A percentile compares a stretch with the other conserved stretches of the same genome.
These are phyloP conservation scores for Aleurites moluccanus DNA, from an alignment of 441 rosid genomes.

Conservation along the genomic window DNA sequence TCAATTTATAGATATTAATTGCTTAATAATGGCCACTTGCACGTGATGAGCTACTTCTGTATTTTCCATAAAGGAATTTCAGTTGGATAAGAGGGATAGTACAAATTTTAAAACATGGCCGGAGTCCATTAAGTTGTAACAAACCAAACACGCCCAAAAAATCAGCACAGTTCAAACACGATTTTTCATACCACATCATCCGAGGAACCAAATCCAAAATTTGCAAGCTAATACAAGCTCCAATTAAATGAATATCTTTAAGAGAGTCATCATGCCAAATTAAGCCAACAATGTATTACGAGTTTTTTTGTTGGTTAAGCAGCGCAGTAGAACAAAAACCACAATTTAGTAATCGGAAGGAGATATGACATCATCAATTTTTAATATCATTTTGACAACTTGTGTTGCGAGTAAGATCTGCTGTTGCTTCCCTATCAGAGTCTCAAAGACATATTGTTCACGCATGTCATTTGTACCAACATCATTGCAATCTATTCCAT, in stretches of 20 bases:
- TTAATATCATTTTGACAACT: conserved; percentile 96
- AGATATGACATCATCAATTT: conserved; percentile 97
- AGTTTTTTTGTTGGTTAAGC: conserved; percentile 8
- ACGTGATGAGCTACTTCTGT: too few species aligned
- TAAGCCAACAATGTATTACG: conserved; percentile 17
- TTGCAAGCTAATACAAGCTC: conserved; percentile 19
- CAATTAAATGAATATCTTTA: not conserved
- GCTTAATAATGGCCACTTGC: too few species aligned
- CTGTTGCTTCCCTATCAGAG: conserved; percentile 95
- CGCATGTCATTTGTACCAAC: conserved; percentile 92
- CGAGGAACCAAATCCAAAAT: conserved; percentile 25
- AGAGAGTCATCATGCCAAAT: not conserved
- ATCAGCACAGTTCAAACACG: conserved; percentile 2
- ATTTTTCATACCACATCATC: conserved; percentile 1
- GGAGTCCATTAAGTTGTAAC: not conserved
- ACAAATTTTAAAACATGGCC: not conserved
- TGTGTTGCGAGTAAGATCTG: conserved; percentile 95
- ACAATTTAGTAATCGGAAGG: conserved; percentile 64
- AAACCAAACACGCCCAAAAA: not conserved
- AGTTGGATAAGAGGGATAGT: not conserved
- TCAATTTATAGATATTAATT: not conserved
- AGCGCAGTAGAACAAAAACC: not conserved
- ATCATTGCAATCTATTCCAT: conserved; percentile 94
- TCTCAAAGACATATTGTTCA: conserved; percentile 88
- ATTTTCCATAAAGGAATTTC: not conserved